Conservation (phyloP, 805 yeast genomes). For the Wickerhamomyces pijperi region DNA sequence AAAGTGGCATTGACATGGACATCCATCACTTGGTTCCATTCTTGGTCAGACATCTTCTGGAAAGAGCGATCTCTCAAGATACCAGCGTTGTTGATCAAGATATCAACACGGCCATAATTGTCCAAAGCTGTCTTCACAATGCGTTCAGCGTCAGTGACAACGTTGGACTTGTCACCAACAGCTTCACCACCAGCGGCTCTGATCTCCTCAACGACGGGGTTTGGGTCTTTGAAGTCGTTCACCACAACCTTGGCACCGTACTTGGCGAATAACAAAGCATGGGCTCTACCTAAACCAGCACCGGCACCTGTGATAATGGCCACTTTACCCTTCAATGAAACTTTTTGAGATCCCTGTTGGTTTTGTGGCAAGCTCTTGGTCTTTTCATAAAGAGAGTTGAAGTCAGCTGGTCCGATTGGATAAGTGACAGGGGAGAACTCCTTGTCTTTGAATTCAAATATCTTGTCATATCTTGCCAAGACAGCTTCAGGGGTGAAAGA, state of each 20-base stretch:
- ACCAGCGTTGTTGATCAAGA: conserved; percentile 89
- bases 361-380: conserved; percentile 40
- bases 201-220: conserved; percentile 65
- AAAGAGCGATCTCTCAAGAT: conserved; percentile 85
- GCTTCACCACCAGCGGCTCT: conserved; percentile 66
- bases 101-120: conserved; percentile 74
- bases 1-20: conserved; percentile 80
- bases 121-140: conserved; percentile 71
- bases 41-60: conserved; percentile 69
- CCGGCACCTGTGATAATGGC: conserved; percentile 94
- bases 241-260: conserved; percentile 94
- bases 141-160: conserved; percentile 59
- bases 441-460: conserved; percentile 51
- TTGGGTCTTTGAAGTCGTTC: conserved; percentile 76
- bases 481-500: conserved; percentile 80
- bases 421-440: conserved; percentile 45
- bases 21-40: conserved; percentile 72
- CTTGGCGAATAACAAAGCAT: conserved; percentile 74
- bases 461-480: conserved; percentile 50
- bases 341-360: conserved; percentile 44
- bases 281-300: conserved; percentile 85
- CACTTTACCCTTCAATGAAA: conserved; percentile 70
- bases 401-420: conserved; percentile 68
- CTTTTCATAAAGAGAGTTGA: conserved; percentile 44
- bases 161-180: conserved; percentile 75